These are phyloP conservation scores for Trichoderma atrobrunneum DNA, from an alignment of 2,329 filamentous ascomycete genomes.

Conservation along the genomic window DNA sequence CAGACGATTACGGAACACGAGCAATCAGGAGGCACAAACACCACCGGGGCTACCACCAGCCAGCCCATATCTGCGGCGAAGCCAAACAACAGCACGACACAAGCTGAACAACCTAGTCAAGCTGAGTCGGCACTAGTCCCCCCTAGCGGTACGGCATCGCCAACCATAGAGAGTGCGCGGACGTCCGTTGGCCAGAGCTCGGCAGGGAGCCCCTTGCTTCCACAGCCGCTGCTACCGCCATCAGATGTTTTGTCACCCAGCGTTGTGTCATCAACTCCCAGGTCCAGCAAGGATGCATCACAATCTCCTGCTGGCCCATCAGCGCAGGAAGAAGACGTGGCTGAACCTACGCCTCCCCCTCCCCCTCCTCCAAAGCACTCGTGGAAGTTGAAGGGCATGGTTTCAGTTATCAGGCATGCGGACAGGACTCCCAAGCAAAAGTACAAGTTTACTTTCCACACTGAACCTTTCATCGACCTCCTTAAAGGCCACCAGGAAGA, in stretches of 20 bases:
- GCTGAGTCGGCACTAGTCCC: conserved; percentile 26
- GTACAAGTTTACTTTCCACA: conserved; percentile 99
- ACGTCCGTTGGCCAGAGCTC: conserved; percentile 37
- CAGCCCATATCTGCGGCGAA: conserved; percentile 29
- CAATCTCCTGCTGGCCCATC: conserved; percentile 23
- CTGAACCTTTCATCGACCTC: conserved; percentile 89
- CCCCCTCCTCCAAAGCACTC: conserved; percentile 79
- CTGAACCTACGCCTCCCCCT: conserved; percentile 46
- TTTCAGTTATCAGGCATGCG: conserved; percentile 92
- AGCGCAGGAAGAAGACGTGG: conserved; percentile 30
- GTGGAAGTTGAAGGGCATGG: conserved; percentile 97
- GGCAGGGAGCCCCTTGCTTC: conserved; percentile 35
- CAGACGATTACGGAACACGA: conserved; percentile 42
- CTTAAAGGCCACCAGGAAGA: conserved; percentile 96
- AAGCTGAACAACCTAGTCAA: conserved; percentile 28
- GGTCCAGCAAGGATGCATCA: conserved; percentile 34
- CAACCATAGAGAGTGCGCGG: conserved; percentile 32
- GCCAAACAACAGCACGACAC: conserved; percentile 24
- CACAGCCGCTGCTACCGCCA: conserved; percentile 36
- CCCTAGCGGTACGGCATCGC: conserved; percentile 32
- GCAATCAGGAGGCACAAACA: conserved; percentile 25
- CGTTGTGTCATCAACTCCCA: conserved; percentile 35
- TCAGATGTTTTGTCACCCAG: conserved; percentile 31
- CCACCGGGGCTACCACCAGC: background rate
- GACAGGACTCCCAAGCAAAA: conserved; percentile 98